Conservation (phyloP, 495 filamentous ascomycete species). For the Neurospora sp. region DNA sequence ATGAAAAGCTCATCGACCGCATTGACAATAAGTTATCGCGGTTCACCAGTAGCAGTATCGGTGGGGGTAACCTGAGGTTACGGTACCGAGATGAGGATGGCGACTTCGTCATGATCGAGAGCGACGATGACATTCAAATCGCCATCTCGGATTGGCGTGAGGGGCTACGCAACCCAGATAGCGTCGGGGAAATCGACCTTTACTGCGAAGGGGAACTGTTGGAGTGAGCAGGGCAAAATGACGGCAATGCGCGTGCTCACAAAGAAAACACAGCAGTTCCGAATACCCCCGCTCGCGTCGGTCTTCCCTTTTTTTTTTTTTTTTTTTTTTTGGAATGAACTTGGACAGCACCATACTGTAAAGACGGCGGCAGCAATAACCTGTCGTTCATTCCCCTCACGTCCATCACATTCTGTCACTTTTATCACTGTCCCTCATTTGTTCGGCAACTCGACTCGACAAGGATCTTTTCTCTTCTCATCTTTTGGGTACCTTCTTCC, state of each 20-base stretch:
- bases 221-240: not conserved
- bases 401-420: not conserved
- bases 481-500: not conserved
- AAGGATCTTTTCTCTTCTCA: not conserved
- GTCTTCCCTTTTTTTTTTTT: not conserved
- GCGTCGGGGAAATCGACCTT: conserved; percentile 77
- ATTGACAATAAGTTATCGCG: conserved; percentile 90
- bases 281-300: not conserved
- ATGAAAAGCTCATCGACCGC: conserved; percentile 86
- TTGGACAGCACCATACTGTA: not conserved
- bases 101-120: conserved; percentile 85
- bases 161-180: conserved; percentile 51
- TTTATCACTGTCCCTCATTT: not conserved
- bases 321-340: not conserved
- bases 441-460: not conserved
- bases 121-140: conserved; percentile 87
- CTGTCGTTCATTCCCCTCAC: not conserved
- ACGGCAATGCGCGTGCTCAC: not conserved
- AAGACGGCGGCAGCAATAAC: not conserved
- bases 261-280: not conserved
- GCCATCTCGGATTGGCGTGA: conserved; percentile 91
- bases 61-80: conserved; percentile 64
- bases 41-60: conserved; percentile 70
- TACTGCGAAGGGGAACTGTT: conserved; percentile 42
- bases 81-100: conserved; percentile 89